phyloP scores from a whole-genome alignment of 768 basidiomycete species.

The Royoungia palumana region DNA sequence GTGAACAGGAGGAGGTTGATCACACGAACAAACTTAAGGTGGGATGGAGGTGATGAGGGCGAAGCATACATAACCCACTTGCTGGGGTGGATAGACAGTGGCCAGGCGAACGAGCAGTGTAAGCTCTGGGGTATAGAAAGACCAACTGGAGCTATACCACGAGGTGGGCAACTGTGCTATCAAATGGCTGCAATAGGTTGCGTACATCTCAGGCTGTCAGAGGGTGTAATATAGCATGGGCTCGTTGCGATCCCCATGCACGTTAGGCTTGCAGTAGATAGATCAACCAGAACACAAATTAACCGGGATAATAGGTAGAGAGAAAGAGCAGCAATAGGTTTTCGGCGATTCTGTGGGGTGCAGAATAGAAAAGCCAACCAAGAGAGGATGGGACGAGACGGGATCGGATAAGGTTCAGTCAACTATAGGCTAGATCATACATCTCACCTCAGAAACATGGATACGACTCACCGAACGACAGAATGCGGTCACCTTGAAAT shows the following conservation, averaged over 20 bases:
- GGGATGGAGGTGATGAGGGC: slow-evolving; percentile 14
- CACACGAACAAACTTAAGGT: slow-evolving; percentile 18
- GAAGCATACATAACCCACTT: slow-evolving; percentile 13
- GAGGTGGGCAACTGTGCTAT: not conserved
- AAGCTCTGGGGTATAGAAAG: slow-evolving; percentile 20
- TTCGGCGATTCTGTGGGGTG: slow-evolving; percentile 9
- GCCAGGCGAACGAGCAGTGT: slow-evolving; percentile 24
- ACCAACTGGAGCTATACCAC: slow-evolving; percentile 12
- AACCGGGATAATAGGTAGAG: too few relatives aligned
- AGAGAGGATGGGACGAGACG: too few relatives aligned
- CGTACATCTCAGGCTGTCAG: slow-evolving; percentile 7
- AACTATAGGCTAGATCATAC: too few relatives aligned
- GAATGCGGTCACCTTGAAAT: too few relatives aligned
- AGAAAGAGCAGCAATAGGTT: slow-evolving; percentile 23
- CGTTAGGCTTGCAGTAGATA: slow-evolving; percentile 4
- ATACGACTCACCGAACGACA: too few relatives aligned
- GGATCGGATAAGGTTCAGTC: too few relatives aligned
- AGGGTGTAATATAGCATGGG: slow-evolving; percentile 22
- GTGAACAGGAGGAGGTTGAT: slow-evolving; percentile 21
- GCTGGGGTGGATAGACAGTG: slow-evolving; percentile 15
- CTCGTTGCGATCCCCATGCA: not conserved
- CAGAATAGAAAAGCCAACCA: slow-evolving; percentile 18
- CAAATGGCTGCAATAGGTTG: not conserved
- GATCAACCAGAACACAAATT: slow-evolving; percentile 12
- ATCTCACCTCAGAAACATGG: too few relatives aligned